phyloP scores from a whole-genome alignment of 805 yeast species.

The Lachancea sp. region DNA sequence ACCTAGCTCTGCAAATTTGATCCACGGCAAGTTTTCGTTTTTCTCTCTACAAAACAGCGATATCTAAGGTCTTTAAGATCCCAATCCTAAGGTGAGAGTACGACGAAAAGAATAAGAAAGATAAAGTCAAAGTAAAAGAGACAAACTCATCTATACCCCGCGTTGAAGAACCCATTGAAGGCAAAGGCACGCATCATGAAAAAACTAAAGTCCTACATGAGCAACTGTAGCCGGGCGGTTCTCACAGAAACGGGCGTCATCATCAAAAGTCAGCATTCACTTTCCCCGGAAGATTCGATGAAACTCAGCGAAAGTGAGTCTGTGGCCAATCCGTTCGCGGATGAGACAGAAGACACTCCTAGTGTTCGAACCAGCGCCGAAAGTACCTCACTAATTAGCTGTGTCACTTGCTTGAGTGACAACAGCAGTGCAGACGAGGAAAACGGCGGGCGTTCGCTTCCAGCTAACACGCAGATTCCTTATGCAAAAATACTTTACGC shows the following conservation, averaged over 20 bases:
- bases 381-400: slow-evolving; percentile 31
- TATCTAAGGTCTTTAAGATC: too few species aligned
- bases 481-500: slow-evolving; percentile 29
- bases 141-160: not conserved
- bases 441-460: slow-evolving; percentile 23
- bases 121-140: not conserved
- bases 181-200: slow-evolving; percentile 1
- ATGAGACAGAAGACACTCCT: slow-evolving; percentile 7
- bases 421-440: slow-evolving; percentile 10
- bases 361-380: slow-evolving; percentile 18
- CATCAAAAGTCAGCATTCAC: slow-evolving; percentile 26
- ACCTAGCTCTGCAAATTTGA: too few species aligned
- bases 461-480: slow-evolving; percentile 30
- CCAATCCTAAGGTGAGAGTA: too few species aligned
- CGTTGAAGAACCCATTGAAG: slow-evolving; percentile 4
- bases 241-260: slow-evolving; percentile 33
- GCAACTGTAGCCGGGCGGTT: slow-evolving; percentile 21
- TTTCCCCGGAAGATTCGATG: slow-evolving; percentile 2
- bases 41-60: too few species aligned
- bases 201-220: slow-evolving; percentile 1
- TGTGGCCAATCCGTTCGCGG: slow-evolving; percentile 8
- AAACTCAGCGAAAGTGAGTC: not conserved
- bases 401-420: slow-evolving; percentile 33
- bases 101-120: too few species aligned
- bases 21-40: too few species aligned